phyloP scores from a whole-genome alignment of 495 filamentous ascomycete species.

The Aspergillus taichungensis region DNA sequence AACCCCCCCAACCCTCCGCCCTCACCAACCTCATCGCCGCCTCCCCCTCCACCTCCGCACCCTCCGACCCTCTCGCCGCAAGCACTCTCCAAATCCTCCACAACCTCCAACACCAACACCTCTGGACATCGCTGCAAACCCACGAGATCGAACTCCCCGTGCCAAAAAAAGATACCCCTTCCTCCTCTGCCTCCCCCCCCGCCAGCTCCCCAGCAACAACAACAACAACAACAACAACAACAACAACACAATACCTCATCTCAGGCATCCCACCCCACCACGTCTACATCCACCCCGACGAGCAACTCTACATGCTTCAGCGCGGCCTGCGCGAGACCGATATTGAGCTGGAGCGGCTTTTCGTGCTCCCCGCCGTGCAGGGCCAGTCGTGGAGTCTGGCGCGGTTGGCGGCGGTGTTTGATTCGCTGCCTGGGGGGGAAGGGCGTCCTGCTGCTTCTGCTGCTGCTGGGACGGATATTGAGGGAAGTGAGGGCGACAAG shows the following conservation, averaged over 20 bases:
- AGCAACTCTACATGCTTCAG: constrained; percentile 73
- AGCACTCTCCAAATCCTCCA: constrained; percentile 64
- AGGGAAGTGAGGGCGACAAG: constrained; percentile 17
- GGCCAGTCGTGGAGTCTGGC: constrained; percentile 74
- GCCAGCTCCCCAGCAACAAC: constrained; percentile 7
- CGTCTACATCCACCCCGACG: constrained; percentile 88
- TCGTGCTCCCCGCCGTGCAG: constrained; percentile 78
- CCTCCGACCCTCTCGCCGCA: constrained; percentile 24
- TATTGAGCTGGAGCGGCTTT: constrained; percentile 56
- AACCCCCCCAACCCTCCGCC: constrained; percentile 18
- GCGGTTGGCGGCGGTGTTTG: constrained; percentile 72
- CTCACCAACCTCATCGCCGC: constrained; percentile 27
- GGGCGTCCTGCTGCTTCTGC: constrained; percentile 7
- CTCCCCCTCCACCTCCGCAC: constrained; percentile 11
- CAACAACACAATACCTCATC: constrained; percentile 52
- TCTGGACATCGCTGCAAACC: constrained; percentile 64
- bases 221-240: constrained; percentile 9
- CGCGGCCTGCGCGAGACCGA: constrained; percentile 37
- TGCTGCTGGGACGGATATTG: constrained; percentile 10
- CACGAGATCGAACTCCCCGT: constrained; percentile 43
- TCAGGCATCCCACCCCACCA: constrained; percentile 81
- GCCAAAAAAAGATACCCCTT: constrained; percentile 2
- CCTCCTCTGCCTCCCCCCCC: constrained; percentile 19
- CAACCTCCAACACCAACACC: constrained; percentile 79
- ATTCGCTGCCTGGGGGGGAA: constrained; percentile 49